These are phyloP conservation scores for Mycena venus DNA, from an alignment of 768 basidiomycete genomes.

Conservation along the genomic window DNA sequence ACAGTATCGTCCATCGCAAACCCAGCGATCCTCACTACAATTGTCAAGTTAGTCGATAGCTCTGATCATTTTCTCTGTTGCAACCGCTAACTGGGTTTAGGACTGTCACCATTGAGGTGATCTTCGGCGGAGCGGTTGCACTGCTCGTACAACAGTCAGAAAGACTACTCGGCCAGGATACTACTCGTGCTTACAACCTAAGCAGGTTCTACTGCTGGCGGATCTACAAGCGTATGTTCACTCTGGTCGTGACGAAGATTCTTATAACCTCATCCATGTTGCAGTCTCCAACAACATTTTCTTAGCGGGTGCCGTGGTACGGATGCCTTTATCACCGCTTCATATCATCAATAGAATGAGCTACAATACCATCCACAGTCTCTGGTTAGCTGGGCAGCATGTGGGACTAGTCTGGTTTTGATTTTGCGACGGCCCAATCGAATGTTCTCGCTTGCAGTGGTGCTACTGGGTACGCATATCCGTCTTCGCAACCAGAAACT, in stretches of 20 bases:
- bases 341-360: too few relatives aligned
- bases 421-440: not conserved
- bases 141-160: conserved; percentile 32
- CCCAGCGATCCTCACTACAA: conserved; percentile 5
- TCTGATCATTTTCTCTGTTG: too few relatives aligned
- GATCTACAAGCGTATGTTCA: conserved; percentile 27
- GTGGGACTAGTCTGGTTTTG: not conserved
- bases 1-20: conserved; percentile 20
- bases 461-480: not conserved
- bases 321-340: not conserved
- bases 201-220: conserved; percentile 34
- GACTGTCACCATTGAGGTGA: conserved; percentile 33
- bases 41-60: conserved; percentile 10
- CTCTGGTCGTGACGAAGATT: not conserved
- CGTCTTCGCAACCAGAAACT: not conserved
- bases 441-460: not conserved
- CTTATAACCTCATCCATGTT: not conserved
- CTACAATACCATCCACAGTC: conserved; percentile 16
- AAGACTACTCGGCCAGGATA: too few relatives aligned
- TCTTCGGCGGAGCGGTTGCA: conserved; percentile 34
- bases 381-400: conserved; percentile 30
- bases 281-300: conserved; percentile 19
- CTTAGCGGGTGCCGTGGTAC: conserved; percentile 21
- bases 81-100: not conserved
- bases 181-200: not conserved